phyloP scores from a whole-genome alignment of 257 asterid genomes.

The Thymus mandschuricus region DNA sequence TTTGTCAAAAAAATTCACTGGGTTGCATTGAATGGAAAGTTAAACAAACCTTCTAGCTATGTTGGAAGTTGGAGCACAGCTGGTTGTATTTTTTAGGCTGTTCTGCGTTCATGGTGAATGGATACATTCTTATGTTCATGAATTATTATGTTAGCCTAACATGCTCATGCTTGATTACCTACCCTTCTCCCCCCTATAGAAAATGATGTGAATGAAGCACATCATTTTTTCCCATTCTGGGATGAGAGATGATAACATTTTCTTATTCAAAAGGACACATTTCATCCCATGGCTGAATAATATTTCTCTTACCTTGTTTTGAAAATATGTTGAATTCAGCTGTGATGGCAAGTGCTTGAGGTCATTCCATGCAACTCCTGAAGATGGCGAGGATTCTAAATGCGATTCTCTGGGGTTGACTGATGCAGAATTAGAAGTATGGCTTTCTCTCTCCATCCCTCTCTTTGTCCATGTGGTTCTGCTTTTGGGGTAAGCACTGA shows the following conservation, averaged over 20 bases:
- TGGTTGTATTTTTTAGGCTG: background rate
- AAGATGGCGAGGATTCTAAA: conserved; percentile 60
- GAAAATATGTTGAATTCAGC: conserved; percentile 38
- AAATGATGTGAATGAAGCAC: background rate
- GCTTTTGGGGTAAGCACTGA: conserved; percentile 27
- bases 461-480: conserved; percentile 16
- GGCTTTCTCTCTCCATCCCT: conserved; percentile 20
- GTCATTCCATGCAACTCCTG: conserved; percentile 76
- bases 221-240: background rate
- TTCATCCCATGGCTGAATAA: background rate
- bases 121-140: background rate
- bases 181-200: background rate
- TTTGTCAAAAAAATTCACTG: background rate
- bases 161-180: background rate
- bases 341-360: conserved; percentile 94
- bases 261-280: background rate
- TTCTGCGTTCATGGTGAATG: background rate
- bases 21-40: background rate
- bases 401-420: conserved; percentile 71
- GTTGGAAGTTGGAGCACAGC: no score
- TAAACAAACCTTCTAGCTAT: background rate
- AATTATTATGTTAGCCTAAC: background rate
- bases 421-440: conserved; percentile 56
- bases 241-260: background rate
- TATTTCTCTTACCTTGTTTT: conserved; percentile 10